A percentile compares a stretch with the other conserved stretches of the same genome.
These are phyloP conservation scores for Dactylellina cionopaga DNA, from an alignment of 2,329 filamentous ascomycete genomes.

Conservation along the genomic window DNA sequence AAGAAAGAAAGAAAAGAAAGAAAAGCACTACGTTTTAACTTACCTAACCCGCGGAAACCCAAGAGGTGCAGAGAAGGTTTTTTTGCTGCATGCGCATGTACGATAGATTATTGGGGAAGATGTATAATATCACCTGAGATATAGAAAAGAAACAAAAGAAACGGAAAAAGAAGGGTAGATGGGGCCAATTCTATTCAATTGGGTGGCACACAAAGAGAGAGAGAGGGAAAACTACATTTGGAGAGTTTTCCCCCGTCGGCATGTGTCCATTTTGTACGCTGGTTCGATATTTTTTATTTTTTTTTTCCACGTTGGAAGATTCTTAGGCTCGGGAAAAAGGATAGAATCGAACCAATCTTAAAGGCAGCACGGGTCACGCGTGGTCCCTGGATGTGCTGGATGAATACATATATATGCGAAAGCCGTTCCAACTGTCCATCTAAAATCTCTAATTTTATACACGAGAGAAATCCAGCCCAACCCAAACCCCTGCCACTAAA, in stretches of 20 bases:
- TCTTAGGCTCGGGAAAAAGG: background rate
- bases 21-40: background rate
- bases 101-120: too few relatives aligned
- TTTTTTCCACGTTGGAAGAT: background rate
- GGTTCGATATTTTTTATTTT: too few relatives aligned
- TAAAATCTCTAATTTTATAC: too few relatives aligned
- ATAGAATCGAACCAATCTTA: slow-evolving; percentile 40
- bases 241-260: slow-evolving; percentile 30
- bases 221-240: slow-evolving; percentile 11
- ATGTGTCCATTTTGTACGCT: slow-evolving; percentile 18
- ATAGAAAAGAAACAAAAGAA: too few relatives aligned
- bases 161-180: too few relatives aligned
- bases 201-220: slow-evolving; percentile 23
- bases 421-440: too few relatives aligned
- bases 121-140: too few relatives aligned
- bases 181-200: too few relatives aligned
- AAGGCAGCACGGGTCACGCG: slow-evolving; percentile 37
- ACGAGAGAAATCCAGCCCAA: too few relatives aligned
- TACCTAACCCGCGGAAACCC: background rate
- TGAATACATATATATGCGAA: background rate
- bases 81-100: background rate
- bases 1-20: background rate
- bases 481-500: too few relatives aligned
- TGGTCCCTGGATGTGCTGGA: slow-evolving; percentile 14
- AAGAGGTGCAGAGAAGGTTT: background rate